phyloP scores from a whole-genome alignment of 768 basidiomycete species.

The Boletus vinaceobasis region DNA sequence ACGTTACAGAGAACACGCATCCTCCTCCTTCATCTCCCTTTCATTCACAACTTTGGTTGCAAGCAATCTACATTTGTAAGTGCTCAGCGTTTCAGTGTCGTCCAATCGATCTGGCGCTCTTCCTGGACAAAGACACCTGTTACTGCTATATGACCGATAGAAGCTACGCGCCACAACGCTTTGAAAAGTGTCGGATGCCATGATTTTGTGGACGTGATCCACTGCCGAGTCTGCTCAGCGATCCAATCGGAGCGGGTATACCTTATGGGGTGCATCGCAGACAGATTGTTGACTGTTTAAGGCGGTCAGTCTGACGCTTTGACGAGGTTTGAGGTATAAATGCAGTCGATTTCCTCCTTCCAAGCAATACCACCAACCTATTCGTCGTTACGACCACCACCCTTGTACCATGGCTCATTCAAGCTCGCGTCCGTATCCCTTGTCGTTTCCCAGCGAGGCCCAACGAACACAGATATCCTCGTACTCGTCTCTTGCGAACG shows the following conservation, averaged over 20 bases:
- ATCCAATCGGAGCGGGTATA: background rate
- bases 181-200: background rate
- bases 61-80: background rate
- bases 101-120: background rate
- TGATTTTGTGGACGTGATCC: conserved; percentile 10
- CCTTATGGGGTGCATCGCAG: background rate
- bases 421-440: conserved; percentile 13
- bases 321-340: conserved; percentile 21
- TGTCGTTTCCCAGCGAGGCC: conserved; percentile 18
- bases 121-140: background rate
- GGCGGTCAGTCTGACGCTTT: conserved; percentile 11
- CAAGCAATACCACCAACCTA: background rate
- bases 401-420: conserved; percentile 18
- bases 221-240: background rate
- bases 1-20: background rate
- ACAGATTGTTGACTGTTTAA: conserved; percentile 1
- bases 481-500: conserved; percentile 25
- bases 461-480: conserved; percentile 18
- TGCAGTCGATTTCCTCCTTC: background rate
- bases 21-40: conserved; percentile 8
- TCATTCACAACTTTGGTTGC: background rate
- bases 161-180: background rate
- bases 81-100: background rate
- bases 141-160: conserved; percentile 3
- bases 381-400: background rate